phyloP scores from a whole-genome alignment of 768 basidiomycete genomes.

The Auriscalpium microsporum region DNA sequence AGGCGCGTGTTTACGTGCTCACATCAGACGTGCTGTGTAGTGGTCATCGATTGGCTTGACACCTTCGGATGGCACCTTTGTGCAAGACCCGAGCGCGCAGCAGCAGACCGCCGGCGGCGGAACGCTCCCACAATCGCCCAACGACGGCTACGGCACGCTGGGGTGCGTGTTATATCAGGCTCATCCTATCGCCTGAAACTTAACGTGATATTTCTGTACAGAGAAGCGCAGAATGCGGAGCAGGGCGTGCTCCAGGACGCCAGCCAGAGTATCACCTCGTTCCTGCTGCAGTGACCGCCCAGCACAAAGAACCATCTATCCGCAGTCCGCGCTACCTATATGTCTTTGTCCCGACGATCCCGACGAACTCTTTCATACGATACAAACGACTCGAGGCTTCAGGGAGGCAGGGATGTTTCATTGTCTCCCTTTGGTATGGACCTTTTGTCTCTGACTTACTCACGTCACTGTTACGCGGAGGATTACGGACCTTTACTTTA shows the following conservation, averaged over 20 bases:
- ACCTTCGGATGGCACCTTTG: conserved; percentile 2
- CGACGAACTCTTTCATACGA: too few species aligned
- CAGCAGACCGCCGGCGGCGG: neutral
- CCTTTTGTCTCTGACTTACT: too few species aligned
- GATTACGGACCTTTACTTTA: too few species aligned
- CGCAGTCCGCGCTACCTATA: too few species aligned
- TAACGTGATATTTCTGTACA: neutral
- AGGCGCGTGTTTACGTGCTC: neutral
- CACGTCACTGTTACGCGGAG: too few species aligned
- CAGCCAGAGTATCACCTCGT: neutral
- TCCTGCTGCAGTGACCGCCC: neutral
- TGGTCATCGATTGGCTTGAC: conserved; percentile 4
- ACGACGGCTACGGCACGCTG: conserved; percentile 12
- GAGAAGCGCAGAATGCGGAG: neutral
- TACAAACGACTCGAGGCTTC: too few species aligned
- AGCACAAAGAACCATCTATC: too few species aligned
- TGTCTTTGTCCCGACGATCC: too few species aligned
- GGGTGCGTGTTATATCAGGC: conserved; percentile 2
- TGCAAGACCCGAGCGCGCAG: neutral
- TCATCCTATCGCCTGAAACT: neutral
- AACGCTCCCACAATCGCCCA: conserved; percentile 4
- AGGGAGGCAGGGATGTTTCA: too few species aligned
- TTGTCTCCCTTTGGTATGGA: too few species aligned
- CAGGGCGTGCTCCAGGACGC: conserved; percentile 2
- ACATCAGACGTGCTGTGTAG: neutral